Conservation (phyloP, 2,329 filamentous ascomycete genomes). For the Cercospora zeina region DNA sequence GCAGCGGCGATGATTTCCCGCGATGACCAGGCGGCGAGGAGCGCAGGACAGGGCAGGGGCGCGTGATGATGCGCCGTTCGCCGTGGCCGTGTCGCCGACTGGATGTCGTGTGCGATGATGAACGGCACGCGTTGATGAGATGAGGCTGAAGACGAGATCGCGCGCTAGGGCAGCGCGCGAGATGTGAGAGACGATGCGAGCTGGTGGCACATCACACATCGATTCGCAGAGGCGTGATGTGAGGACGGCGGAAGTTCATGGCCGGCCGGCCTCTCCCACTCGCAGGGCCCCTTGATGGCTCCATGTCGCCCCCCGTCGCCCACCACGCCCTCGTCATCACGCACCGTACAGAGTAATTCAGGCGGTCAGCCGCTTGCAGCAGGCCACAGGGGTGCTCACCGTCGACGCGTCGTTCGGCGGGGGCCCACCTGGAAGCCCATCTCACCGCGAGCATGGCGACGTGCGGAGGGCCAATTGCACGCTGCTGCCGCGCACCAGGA, state of each 20-base stretch:
- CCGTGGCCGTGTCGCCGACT: neutral
- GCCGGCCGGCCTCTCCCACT: too few species aligned
- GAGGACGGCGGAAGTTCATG: too few species aligned
- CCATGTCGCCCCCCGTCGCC: too few species aligned
- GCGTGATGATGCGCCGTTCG: neutral
- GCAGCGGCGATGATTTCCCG: constrained; percentile 14
- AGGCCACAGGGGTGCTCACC: constrained; percentile 17
- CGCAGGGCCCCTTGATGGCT: too few species aligned
- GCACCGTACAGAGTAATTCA: neutral
- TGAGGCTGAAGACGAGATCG: too few species aligned
- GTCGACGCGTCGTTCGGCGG: constrained; percentile 9
- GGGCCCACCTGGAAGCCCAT: constrained; percentile 14
- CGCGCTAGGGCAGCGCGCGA: neutral
- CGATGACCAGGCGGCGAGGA: neutral
- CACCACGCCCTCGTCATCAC: neutral
- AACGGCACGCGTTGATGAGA: neutral
- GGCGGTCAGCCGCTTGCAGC: constrained; percentile 25
- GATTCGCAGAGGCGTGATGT: too few species aligned
- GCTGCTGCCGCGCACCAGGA: constrained; percentile 12
- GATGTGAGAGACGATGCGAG: too few species aligned
- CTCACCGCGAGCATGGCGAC: constrained; percentile 24
- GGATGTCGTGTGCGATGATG: neutral
- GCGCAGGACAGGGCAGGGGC: neutral
- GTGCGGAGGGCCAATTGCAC: constrained; percentile 19
- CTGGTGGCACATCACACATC: too few species aligned